Conservation (phyloP, 495 filamentous ascomycete species). For the Amphirosellinia nigrospora region DNA sequence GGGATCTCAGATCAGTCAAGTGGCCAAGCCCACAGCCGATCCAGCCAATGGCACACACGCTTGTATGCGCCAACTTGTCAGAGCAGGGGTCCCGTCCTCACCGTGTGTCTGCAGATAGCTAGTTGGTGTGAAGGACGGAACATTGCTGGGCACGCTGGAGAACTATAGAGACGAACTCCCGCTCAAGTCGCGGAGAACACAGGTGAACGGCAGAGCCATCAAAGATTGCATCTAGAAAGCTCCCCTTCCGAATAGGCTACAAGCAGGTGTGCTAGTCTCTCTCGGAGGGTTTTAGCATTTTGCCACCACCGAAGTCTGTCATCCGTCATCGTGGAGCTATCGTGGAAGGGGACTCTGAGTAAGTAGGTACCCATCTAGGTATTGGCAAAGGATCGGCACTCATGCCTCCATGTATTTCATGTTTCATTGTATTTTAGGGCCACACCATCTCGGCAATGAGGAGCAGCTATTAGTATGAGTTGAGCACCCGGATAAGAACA, state of each 20-base stretch:
- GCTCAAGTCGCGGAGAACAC: neutral
- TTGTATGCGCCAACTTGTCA: conserved; percentile 41
- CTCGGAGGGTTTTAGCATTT: neutral
- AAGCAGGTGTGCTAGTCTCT: neutral
- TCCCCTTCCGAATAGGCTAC: neutral
- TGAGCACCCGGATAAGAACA: conserved; percentile 1
- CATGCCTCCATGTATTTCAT: conserved; percentile 18
- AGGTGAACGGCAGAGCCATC: neutral
- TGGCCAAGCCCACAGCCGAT: conserved; percentile 39
- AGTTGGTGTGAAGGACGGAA: conserved; percentile 25
- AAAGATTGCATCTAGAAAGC: neutral
- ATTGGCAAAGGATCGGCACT: conserved; percentile 24
- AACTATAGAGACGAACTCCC: conserved; percentile 4
- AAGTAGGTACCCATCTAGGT: conserved; percentile 19
- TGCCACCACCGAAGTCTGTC: neutral
- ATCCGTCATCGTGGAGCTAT: conserved; percentile 18
- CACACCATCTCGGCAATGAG: conserved; percentile 26
- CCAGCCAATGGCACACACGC: conserved; percentile 34
- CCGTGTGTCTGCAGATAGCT: conserved; percentile 20
- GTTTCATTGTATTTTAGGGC: conserved; percentile 27
- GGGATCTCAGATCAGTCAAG: conserved; percentile 45
- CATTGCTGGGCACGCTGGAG: no score
- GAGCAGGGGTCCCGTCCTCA: conserved; percentile 38
- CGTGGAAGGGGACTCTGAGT: neutral
- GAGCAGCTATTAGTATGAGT: conserved; percentile 9